Evolutionary conservation across 306 rosid genomes (phyloP), one percentile per base, ranked within the genome.

Genomic region (Quercus suber): DNA sequence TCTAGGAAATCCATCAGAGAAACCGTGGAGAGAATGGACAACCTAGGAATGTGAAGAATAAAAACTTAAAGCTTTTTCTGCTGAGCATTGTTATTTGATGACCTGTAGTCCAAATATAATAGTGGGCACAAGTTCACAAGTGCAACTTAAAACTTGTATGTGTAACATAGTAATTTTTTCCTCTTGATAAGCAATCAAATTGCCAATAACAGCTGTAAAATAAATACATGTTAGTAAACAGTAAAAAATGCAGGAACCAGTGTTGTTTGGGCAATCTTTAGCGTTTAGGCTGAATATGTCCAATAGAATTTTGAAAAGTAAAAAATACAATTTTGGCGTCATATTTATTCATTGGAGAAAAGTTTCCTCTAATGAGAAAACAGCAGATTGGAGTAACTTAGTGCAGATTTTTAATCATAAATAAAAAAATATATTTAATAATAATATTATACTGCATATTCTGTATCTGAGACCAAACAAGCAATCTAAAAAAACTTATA

Each of bases 391-490:
- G 12, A 33, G 49, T 35, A 68, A 68, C n/a, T 37, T 35, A 10
- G 41, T 35, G 27, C 70, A 19, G 72, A 68, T 68, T 37, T 45
- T 68, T 33, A 45, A 35, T 35, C 51, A 33, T 19, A 3, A 33
- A 8, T 17, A 18, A n/a, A 31, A 14, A 14, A 2, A 23, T 19
- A 18, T 18, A 35, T 41, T 41, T 41, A 41, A 31, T 11, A 33
- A 67, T 67, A 31, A 19, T 18, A 17, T 17, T 41, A 35, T 59
- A 4, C 11, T 19, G 72, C 69, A 65, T 69, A 37, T 57, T 17
- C 52, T 6, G 35, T 23, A 23, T 49, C 55, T 18, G 3, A 61
- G 28, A 82, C 64, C 51, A 82, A 69, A 81, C 64, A 85, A 79
- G 79, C 80, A 14, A 69, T 52, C 11, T 4, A n/a, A 56, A 57